A percentile compares a stretch with the other conserved stretches of the same genome.
phyloP scores from a whole-genome alignment of 345 rosid genomes.

The Rhodomyrtus tomentosa region DNA sequence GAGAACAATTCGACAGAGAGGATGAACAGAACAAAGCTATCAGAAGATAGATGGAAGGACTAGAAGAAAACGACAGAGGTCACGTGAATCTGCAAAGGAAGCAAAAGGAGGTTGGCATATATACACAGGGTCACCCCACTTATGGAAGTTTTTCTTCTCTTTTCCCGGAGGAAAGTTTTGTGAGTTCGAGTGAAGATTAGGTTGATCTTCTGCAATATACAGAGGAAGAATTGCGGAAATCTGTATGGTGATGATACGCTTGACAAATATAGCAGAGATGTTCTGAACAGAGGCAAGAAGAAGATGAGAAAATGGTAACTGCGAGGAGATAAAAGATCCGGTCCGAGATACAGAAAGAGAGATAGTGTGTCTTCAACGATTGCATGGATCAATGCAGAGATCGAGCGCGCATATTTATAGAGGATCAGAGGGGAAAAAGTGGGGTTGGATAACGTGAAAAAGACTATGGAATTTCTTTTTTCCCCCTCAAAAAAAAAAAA shows the following conservation, averaged over 20 bases:
- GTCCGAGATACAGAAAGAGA: not conserved
- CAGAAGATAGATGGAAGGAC: not conserved
- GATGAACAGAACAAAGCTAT: not conserved
- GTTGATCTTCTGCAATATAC: not conserved
- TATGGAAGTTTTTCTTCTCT: not conserved
- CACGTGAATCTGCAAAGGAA: not conserved
- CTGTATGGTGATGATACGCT: not conserved
- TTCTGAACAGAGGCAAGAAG: not conserved
- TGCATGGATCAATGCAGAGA: not conserved
- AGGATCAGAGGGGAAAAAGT: not conserved
- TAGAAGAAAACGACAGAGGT: not conserved
- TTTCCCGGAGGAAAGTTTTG: not conserved
- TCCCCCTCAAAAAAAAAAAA: fast-evolving
- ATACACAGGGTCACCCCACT: not conserved
- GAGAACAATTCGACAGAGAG: not conserved
- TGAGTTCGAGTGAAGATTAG: not conserved
- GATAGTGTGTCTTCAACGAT: not conserved
- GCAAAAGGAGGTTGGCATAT: not conserved
- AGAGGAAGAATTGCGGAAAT: not conserved
- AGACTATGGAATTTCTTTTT: not conserved
- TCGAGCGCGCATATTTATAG: not conserved
- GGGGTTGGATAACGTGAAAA: not conserved
- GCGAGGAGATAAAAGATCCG: not conserved
- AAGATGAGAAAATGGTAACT: not conserved
- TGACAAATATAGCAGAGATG: not conserved